Percentiles rank a stretch among this genome's conserved stretches.
Evolutionary conservation across 2,329 filamentous ascomycete species (phyloP).

Genomic region (Penicillium psychrosexuale): DNA sequence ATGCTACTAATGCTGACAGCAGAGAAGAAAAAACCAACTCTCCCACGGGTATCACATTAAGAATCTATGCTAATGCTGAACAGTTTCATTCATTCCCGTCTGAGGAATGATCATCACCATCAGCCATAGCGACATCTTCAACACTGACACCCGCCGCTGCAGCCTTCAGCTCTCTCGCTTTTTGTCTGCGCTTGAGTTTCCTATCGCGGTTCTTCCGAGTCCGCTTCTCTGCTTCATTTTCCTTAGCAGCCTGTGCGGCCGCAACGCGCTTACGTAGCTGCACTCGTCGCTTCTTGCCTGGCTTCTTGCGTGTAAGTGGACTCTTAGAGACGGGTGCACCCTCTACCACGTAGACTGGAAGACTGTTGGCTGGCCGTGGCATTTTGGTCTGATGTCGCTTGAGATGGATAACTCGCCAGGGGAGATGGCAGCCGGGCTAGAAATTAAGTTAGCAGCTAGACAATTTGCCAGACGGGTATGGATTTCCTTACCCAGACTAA

Average conservation of each 20-base stretch:
- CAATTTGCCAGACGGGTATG: not conserved
- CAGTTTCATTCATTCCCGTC: conserved; percentile 9
- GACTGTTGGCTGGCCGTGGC: conserved; percentile 21
- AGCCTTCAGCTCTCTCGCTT: conserved; percentile 37
- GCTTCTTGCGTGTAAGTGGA: conserved; percentile 39
- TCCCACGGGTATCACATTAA: conserved; percentile 8
- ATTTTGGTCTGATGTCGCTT: conserved; percentile 35
- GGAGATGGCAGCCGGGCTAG: conserved; percentile 41
- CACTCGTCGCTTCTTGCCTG: conserved; percentile 44
- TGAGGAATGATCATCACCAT: conserved; percentile 19
- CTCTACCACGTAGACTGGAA: conserved; percentile 23
- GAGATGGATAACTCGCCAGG: conserved; percentile 41
- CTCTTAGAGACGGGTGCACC: conserved; percentile 21
- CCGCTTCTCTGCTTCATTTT: conserved; percentile 39
- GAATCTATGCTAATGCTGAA: not conserved
- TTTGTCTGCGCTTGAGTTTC: conserved; percentile 40
- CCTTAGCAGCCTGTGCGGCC: conserved; percentile 31
- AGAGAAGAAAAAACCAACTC: not conserved
- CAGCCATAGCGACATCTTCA: conserved; percentile 16
- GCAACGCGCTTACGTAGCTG: conserved; percentile 37
- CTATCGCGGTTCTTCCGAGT: conserved; percentile 40
- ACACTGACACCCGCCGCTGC: conserved; percentile 21
- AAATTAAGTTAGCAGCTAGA: not conserved
- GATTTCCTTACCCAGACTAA: conserved; percentile 35
- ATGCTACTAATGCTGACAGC: not conserved